Base-by-base conservation (phyloP, 2,329 filamentous ascomycete species). In the Cordyceps farinosa region DNA sequence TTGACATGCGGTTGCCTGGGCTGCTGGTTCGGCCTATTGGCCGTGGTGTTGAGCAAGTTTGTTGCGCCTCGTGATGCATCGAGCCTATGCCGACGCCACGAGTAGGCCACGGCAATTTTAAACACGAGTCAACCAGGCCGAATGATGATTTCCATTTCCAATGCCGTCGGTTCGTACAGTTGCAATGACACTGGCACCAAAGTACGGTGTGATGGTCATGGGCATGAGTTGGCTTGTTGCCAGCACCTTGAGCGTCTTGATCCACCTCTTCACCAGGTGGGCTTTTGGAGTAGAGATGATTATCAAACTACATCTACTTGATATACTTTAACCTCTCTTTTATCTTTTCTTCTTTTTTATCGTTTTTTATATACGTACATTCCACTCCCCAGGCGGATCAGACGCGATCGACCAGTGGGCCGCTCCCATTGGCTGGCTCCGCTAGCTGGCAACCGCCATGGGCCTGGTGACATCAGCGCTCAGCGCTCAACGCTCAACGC, bases 401-500 rank as follows among this genome's bases (percentile, higher is more conserved):
- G 13, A 27, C 27, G 13, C 11, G 6, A 22, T 47, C 13, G 10
- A 40, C 17, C 22, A 7, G 32, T 17, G 11, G 52, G 17, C 52
- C 11, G 27, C 36, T 50, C 40, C 10, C 11, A 56, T 56, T 56
- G 54, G 55, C 32, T 44, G 27, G 55, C 55, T 48, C 44, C 55
- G 27, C 54, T 36, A n/a, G 27, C 27, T 15, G 30, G 15, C 29
- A 34, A 17, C 4, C 52, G 36, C 54, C 34, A 22, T 22, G 22
- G 22, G 22, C 44, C 22, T 58, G 51, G 51, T 54, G 55, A 48
- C 55, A 58, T 44, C 55, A 58, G 11, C 55, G 10, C 11, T 40
- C 38, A 38, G 8, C 34, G 9, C 4, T 10, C 22, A 22, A 38
- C n/a, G 11, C 55, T 36, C 40, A 47, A 47, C 55, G 30, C 44